phyloP scores from a whole-genome alignment of 2,329 filamentous ascomycete species.

The Ceratocystis albifundus region DNA sequence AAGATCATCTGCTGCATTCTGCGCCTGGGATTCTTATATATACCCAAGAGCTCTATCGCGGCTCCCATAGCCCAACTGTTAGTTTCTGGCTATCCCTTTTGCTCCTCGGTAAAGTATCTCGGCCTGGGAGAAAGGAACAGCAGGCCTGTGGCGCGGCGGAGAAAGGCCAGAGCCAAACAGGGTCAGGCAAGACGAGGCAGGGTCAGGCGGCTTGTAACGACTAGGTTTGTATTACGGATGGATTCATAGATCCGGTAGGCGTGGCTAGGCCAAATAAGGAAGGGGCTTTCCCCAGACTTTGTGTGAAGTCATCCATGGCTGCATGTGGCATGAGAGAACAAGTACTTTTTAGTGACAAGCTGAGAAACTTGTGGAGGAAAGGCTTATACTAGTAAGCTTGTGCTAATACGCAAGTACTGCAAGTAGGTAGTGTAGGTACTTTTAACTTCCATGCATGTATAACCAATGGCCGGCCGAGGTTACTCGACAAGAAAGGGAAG shows the following conservation, averaged over 20 bases:
- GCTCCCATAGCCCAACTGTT: not conserved
- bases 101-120: conserved; percentile 16
- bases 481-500: conserved; percentile 6
- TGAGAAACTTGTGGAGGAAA: not conserved
- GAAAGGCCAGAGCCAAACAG: not conserved
- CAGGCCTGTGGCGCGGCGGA: not conserved
- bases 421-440: not conserved
- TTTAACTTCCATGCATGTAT: not conserved
- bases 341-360: not conserved
- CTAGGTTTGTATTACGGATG: no score
- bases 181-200: no score
- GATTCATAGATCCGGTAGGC: not conserved
- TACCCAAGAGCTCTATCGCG: not conserved
- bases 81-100: not conserved
- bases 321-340: conserved; percentile 5
- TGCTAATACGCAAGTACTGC: not conserved
- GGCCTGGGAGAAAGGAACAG: conserved; percentile 12
- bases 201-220: no score
- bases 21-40: no score
- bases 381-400: not conserved
- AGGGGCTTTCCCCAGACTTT: not conserved
- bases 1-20: no score
- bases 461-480: conserved; percentile 22
- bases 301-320: not conserved
- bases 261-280: not conserved